These are phyloP conservation scores for Camptophora hylomeconis DNA, from an alignment of 2,329 filamentous ascomycete genomes.

Conservation along the genomic window DNA sequence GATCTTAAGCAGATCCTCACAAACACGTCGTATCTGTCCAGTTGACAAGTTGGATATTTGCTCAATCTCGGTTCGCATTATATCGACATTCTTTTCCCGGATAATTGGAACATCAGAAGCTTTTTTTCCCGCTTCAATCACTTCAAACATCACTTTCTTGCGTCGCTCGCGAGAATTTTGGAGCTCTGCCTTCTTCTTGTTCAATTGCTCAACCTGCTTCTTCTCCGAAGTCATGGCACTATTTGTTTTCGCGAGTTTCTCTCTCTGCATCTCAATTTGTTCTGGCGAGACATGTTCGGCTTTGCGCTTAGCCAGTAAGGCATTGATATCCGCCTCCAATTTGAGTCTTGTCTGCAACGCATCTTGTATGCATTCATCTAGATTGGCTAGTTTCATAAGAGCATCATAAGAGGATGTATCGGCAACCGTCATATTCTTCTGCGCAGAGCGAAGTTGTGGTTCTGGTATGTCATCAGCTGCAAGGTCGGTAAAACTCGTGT, in stretches of 20 bases:
- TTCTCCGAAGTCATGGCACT: constrained; percentile 11
- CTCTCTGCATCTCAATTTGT: constrained; percentile 6
- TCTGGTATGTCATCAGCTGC: constrained; percentile 30
- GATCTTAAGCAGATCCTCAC: constrained; percentile 65
- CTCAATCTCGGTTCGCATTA: constrained; percentile 4
- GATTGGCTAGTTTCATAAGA: constrained; percentile 73
- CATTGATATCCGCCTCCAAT: constrained; percentile 66
- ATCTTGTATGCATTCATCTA: constrained; percentile 86
- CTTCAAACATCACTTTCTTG: constrained; percentile 8
- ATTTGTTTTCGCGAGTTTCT: constrained; percentile 5
- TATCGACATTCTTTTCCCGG: too few species aligned
- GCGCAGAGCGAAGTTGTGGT: constrained; percentile 13
- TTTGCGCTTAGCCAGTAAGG: constrained; percentile 9
- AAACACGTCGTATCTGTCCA: constrained; percentile 79
- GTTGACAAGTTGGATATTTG: constrained; percentile 48
- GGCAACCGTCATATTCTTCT: constrained; percentile 8
- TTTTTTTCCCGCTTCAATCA: constrained; percentile 6
- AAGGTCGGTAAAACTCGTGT: constrained; percentile 60
- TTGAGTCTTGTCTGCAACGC: constrained; percentile 63
- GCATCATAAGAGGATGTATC: constrained; percentile 70
- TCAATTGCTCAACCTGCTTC: constrained; percentile 16
- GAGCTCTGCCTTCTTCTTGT: constrained; percentile 27
- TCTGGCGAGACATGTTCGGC: too few species aligned
- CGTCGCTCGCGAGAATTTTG: constrained; percentile 26
- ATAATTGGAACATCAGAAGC: constrained; percentile 1